Conservation (phyloP, 345 rosid species). For the Sonneratia caseolaris region DNA sequence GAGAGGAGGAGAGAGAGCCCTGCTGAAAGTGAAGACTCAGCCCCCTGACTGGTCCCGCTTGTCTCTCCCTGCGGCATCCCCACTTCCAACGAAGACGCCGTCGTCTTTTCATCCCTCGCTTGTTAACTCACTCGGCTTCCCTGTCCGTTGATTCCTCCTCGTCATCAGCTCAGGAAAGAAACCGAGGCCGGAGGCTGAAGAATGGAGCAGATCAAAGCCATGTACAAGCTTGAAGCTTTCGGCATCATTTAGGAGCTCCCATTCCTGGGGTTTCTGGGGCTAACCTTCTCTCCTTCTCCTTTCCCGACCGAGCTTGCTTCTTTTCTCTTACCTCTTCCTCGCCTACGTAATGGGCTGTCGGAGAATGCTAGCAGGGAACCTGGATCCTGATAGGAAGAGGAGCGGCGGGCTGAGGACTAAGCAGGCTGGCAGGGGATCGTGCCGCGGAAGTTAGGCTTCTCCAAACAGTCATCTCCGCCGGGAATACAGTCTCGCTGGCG, state of each 20-base stretch:
- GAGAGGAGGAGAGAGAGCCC: slow-evolving; percentile 1
- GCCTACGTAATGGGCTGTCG: slow-evolving; percentile 24
- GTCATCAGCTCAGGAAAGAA: neutral
- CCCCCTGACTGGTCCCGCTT: neutral
- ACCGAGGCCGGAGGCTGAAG: neutral
- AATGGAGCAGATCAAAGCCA: slow-evolving; percentile 22
- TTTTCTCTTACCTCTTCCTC: neutral
- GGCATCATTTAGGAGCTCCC: slow-evolving; percentile 15
- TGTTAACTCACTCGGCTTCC: neutral
- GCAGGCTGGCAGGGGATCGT: slow-evolving; percentile 48
- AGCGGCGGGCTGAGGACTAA: slow-evolving; percentile 40
- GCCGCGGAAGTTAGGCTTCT: slow-evolving; percentile 39
- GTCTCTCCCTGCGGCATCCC: neutral
- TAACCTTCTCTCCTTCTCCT: neutral
- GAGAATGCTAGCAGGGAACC: slow-evolving; percentile 23
- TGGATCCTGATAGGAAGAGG: slow-evolving; percentile 46
- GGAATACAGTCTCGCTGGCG: slow-evolving; percentile 5
- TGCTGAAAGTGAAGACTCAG: neutral
- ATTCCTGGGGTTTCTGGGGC: neutral
- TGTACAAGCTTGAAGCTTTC: slow-evolving; percentile 20
- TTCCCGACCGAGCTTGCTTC: neutral
- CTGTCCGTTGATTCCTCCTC: neutral
- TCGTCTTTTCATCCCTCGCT: neutral
- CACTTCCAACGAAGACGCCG: neutral
- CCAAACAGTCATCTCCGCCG: neutral